Base-by-base conservation (phyloP, 2,329 filamentous ascomycete species). In the Verticillium nonalfalfae region DNA sequence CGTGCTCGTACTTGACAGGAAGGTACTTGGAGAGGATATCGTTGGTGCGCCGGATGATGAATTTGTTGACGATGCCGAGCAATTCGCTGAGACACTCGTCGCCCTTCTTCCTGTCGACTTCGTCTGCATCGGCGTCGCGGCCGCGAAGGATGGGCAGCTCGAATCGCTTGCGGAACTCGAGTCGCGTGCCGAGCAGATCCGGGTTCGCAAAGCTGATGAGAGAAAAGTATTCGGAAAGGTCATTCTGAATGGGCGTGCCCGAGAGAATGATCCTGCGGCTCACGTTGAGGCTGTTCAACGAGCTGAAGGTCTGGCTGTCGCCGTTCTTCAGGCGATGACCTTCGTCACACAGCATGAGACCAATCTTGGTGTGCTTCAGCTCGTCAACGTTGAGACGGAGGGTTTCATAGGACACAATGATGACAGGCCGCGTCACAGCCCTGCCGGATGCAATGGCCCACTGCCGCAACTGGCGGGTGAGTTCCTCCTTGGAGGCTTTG, bases 371-470 rank as follows among this genome's bases (percentile, higher is more conserved):
- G 70, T 95, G 88, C 69, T 90, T 94, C 60, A 99, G 84, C 74
- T 96, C 91, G 45, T 96, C 91, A 14, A 92, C 90, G 69, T 99
- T 95, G 60, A 98, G 79, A 60, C 95, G 89, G 15, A 99, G 81
- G 0, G 95, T 98, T 75, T 99, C 95, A 71, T 99, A 99, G 0
- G 95, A 99, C 52, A 99, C 93, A 62, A 99, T 99, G 59, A 99
- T 90, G 39, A 98, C 93, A 0, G 95, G 95, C 39, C 95, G 84
- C 3, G 93, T 95, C 26, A 99, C 88, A 13, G 92, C 82, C 57
- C 96, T 89, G n/a, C 95, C 95, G 36, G 86, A 92, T 4, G 94
- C 86, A 70, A 97, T 95, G 1, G 92, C 91, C 95, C 95, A 99
- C 73, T 98, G 95, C 40, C 91, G 89, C 65, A 99, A 83, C 71